Percentiles rank a stretch among this genome's conserved stretches.
These are phyloP conservation scores for Excoecaria agallocha DNA, from an alignment of 345 rosid genomes.

Conservation along the genomic window DNA sequence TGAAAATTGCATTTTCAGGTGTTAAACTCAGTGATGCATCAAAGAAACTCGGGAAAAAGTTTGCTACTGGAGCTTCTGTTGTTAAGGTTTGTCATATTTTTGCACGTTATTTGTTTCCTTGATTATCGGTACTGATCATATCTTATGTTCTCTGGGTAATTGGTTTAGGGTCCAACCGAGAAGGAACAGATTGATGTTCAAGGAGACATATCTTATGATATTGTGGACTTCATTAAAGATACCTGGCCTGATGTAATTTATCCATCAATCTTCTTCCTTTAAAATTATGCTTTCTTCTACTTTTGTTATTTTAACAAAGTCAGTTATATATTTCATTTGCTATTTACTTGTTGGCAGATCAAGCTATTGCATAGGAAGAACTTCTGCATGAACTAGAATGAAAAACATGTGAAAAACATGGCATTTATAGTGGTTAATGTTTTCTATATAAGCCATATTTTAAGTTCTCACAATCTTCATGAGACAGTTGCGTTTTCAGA, in stretches of 20 bases:
- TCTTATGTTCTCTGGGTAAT: slow-evolving; percentile 10
- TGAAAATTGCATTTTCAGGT: slow-evolving; percentile 40
- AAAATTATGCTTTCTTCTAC: slow-evolving; percentile 4
- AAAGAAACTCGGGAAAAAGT: slow-evolving; percentile 89
- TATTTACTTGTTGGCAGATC: background rate
- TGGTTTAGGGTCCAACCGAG: slow-evolving; percentile 84
- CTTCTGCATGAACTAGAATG: slow-evolving; percentile 1
- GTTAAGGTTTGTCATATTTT: slow-evolving; percentile 62
- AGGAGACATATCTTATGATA: slow-evolving; percentile 85
- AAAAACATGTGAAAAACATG: background rate
- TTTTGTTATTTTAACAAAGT: background rate
- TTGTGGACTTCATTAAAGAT: slow-evolving; percentile 47
- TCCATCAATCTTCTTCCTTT: slow-evolving; percentile 1
- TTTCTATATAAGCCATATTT: background rate
- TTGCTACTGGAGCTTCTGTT: slow-evolving; percentile 97
- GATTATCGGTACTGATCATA: background rate
- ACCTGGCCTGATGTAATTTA: slow-evolving; percentile 32
- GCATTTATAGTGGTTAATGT: background rate
- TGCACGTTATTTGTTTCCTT: background rate
- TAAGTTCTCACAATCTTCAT: background rate
- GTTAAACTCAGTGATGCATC: slow-evolving; percentile 91
- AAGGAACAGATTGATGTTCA: slow-evolving; percentile 98
- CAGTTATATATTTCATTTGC: background rate
- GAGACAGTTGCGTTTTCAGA: background rate
- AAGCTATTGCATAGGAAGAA: slow-evolving; percentile 13